Conservation (phyloP, 2,329 filamentous ascomycete genomes). For the Colletotrichum melonis region DNA sequence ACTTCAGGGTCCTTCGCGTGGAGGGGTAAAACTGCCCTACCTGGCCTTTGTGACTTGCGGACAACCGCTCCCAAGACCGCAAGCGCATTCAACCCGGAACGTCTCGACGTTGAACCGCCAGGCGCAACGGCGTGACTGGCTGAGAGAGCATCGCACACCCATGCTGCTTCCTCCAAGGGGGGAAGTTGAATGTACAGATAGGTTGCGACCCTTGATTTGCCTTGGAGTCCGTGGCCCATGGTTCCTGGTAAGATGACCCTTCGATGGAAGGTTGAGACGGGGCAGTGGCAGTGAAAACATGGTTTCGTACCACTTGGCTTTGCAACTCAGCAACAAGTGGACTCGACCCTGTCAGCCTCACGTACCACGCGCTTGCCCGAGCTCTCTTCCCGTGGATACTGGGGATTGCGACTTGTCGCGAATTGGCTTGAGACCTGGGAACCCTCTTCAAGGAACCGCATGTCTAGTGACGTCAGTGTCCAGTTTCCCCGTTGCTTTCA, state of each 20-base stretch:
- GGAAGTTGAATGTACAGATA: neutral
- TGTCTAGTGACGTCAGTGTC: slow-evolving; percentile 24
- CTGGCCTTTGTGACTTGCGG: neutral
- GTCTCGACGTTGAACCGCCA: neutral
- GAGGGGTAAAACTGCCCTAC: slow-evolving; percentile 25
- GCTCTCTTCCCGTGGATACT: slow-evolving; percentile 4
- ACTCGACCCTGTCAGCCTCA: neutral
- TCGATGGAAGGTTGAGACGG: neutral
- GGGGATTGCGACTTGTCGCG: slow-evolving; percentile 18
- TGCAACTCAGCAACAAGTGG: neutral
- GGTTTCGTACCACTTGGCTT: slow-evolving; percentile 1
- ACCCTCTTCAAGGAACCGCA: slow-evolving; percentile 29
- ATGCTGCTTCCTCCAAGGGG: neutral
- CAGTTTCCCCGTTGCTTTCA: slow-evolving; percentile 33
- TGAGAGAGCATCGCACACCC: neutral
- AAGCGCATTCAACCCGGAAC: neutral
- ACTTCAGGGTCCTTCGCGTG: slow-evolving; percentile 34
- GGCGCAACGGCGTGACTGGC: slow-evolving; percentile 7
- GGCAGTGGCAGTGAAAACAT: neutral
- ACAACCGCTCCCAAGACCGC: neutral
- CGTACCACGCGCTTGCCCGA: slow-evolving; percentile 16
- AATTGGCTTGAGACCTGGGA: slow-evolving; percentile 19
- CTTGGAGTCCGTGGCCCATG: neutral
- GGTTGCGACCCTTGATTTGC: neutral
- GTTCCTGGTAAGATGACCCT: neutral